Evolutionary conservation across 176 grass and related monocot genomes (phyloP), one percentile per base, ranked within the genome.

Genomic region (Zoysia japonica): DNA sequence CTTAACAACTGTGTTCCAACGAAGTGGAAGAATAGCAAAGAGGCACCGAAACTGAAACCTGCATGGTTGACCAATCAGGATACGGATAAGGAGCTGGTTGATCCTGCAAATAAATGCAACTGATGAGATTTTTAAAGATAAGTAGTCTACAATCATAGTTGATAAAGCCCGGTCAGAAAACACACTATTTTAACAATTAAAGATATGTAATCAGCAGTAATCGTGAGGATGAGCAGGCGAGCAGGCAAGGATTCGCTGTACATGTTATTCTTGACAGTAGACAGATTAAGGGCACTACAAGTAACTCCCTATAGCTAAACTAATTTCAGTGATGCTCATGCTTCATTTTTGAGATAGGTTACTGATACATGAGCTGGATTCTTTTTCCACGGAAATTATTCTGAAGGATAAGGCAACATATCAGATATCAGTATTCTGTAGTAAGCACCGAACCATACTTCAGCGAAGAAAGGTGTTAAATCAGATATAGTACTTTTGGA

Each of bases 41-140:
- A 35, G 65, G 53, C 57, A 67, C 43, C 36, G 4, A 71, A 92
- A 75, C 17, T 68, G 14, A 71, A 97, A 28, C 94, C 89, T 97
- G 94, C 85, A 94, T 68, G 6, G 85, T 51, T 8, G 89, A 85
- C 91, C 94, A 97, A 85, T 97, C 94, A 68, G 91, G 91, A 88
- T 94, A 97, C 59, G 91, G 87, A 85, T 55, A 77, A 86, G 87
- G 78, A 70, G 83, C 48, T 75, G 83, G 87, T 83, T 88, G 85
- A 19, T 92, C 91, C 94, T 90, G 85, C 72, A 75, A 80, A 83
- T 67, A 69, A 16, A 65, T 63, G 70, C 70, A 78, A 79, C 6
- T 3, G 1, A 74, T 47, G 46, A 92, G 78, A 42, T 4, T 28
- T 68, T 55, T 47, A 78, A 75, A 9, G 15, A 43, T 42, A 77